Base-by-base conservation (phyloP, 75 land plant genomes). In the Larix kaempferi region DNA sequence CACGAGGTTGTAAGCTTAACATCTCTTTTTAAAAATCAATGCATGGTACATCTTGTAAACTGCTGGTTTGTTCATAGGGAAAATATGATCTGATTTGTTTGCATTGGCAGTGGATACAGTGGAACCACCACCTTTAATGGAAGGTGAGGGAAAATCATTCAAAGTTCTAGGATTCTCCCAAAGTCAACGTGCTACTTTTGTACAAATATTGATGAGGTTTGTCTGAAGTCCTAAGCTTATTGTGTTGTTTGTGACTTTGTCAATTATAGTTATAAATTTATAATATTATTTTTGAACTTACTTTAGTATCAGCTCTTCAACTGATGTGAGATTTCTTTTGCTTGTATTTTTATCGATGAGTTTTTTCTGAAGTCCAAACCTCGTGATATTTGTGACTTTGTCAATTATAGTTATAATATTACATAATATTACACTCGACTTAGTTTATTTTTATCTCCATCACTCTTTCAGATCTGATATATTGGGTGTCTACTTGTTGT, bases 141-240 rank as follows among this genome's bases (percentile, higher is more conserved):
- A 93, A 84, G 98, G 99, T 19, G 98, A 93, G 74, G 98, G 98
- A 39, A 90, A 79, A 75, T 90, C 93, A 57, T 88, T 98, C 23
- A 89, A 87, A 76, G 85, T 98, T 71, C 84, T 93, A 16, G 99
- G 99, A 14, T 98, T 98, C 78, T 92, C 83, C 73, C 95, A 91
- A 66, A 89, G 81, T 78, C 99, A 98, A 57, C 87, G 99, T 63
- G 88, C 92, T 69, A 77, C 78, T 56, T 98, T 98, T 89, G 90
- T 90, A 15, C 94, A 95, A 69, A 86, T 93, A 59, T 78, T 98
- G 83, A 95, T 98, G 99, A 95, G 99, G 99, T 98, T 69, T 39
- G 64, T 79, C 55, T 55, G 59, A 35, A 57, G 12, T 37, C 22
- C 1, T 58, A n/a, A 33, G 16, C 25, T 60, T 52, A 25, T 17